Evolutionary conservation across 352 stramenopile genomes (phyloP), one percentile per base, ranked within the genome.

Genomic region (Chrysophaeum taylorii): DNA sequence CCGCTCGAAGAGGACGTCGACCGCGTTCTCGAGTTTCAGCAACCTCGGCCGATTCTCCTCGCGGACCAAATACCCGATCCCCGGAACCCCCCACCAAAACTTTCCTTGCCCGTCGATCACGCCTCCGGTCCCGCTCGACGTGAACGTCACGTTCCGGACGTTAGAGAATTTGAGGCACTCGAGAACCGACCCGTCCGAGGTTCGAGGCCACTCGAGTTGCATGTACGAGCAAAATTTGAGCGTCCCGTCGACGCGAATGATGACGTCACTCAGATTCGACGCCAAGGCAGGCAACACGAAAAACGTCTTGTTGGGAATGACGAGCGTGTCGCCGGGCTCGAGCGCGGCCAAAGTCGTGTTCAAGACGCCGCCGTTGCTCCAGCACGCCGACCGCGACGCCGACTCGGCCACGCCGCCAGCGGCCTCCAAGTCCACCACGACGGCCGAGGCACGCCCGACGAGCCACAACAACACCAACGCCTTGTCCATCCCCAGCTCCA

Each of bases 51-150:
- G 36, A 61, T 81, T 68, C 45, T 85, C 79, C 14, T 53, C 50
- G n/a, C 67, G 23, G 23, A 57, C 16, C 0, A 84, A 18, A 48
- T 84, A 84, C 21, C 76, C 76, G 39, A 85, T 75, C 27, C 71
- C 68, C 0, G 78, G 78, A 42, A 81, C n/a, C 36, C 79, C 76
- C 79, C 79, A 84, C 78, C 78, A 83, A 9, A 57, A 38, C 18
- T 36, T 25, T 14, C 78, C 78, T 45, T 73, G 39, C 25, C 78
- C 78, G 68, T 83, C 70, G 29, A 83, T 69, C 7, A 74, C 68
- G 37, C 76, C 76, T 50, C 71, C 50, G 16, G 25, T 74, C n/a
- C 42, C 42, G 31, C 53, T 68, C 21, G 39, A 75, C 27, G 70
- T 79, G 54, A 80, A 45, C 27, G 42, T 79, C 4, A 80, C 39